Conservation (phyloP, 2,329 filamentous ascomycete species). For the Macrophomina phaseolina region DNA sequence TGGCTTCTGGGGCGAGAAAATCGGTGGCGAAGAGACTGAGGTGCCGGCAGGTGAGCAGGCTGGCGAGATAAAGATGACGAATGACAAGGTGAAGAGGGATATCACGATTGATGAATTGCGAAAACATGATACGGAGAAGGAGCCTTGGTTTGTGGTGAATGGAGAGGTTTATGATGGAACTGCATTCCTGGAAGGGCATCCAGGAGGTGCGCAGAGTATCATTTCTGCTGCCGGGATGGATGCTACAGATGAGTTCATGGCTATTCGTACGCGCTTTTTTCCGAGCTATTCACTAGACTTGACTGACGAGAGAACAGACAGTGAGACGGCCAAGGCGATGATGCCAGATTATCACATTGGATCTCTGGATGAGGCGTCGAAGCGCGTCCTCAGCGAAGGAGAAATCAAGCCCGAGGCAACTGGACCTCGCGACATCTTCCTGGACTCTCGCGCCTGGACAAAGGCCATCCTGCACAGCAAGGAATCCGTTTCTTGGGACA, state of each 20-base stretch:
- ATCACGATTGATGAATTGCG: conserved; percentile 76
- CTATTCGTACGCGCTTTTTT: conserved; percentile 73
- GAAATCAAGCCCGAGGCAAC: conserved; percentile 48
- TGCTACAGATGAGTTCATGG: conserved; percentile 85
- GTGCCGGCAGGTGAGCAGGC: conserved; percentile 55
- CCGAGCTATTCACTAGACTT: conserved; percentile 31
- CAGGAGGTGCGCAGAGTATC: conserved; percentile 86
- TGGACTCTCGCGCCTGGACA: conserved; percentile 75
- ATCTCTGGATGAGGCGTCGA: conserved; percentile 68
- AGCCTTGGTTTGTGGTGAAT: conserved; percentile 87
- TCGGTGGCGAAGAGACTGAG: conserved; percentile 57
- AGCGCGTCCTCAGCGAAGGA: conserved; percentile 58
- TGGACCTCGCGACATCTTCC: conserved; percentile 65
- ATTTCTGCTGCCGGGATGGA: conserved; percentile 81
- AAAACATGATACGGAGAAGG: conserved; percentile 66
- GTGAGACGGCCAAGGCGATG: conserved; percentile 90
- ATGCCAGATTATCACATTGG: conserved; percentile 87
- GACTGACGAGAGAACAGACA: conserved; percentile 62
- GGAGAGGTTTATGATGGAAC: conserved; percentile 91
- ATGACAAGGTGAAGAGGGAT: conserved; percentile 64
- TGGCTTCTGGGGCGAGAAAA: conserved; percentile 81
- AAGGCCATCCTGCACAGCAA: conserved; percentile 73
- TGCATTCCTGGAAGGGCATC: conserved; percentile 78
- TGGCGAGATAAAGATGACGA: conserved; percentile 78
- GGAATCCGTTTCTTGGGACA: conserved; percentile 74